Conservation (phyloP, 2,329 filamentous ascomycete species). For the Paecilomyces niveus region DNA sequence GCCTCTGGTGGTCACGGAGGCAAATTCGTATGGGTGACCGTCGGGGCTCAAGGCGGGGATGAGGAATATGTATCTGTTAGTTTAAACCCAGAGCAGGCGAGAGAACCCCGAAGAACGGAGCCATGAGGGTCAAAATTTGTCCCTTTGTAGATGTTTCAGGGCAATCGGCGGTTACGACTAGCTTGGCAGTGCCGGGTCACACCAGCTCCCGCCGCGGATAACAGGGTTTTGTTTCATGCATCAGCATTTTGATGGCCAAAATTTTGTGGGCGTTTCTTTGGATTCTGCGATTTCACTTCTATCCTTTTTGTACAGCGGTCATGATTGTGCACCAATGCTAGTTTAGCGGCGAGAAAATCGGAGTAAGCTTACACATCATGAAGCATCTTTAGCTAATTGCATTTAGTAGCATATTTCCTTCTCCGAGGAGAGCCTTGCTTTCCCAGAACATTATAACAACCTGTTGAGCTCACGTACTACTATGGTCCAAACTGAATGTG, state of each 20-base stretch:
- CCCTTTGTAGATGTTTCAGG: background rate
- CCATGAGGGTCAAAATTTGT: background rate
- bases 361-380: background rate
- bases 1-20: constrained; percentile 38
- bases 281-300: background rate
- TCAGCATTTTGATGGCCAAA: background rate
- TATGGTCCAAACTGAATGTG: too few relatives aligned
- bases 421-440: background rate
- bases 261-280: background rate
- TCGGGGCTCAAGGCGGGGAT: constrained; percentile 42
- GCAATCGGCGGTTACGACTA: background rate
- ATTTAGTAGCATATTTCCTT: too few relatives aligned
- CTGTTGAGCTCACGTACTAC: too few relatives aligned
- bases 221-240: background rate
- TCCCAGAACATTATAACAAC: too few relatives aligned
- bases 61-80: constrained; percentile 34
- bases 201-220: background rate
- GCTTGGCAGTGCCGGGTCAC: background rate
- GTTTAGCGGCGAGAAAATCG: background rate
- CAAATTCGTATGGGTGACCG: constrained; percentile 47
- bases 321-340: background rate
- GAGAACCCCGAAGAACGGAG: background rate
- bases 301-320: background rate
- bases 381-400: background rate
- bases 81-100: constrained; percentile 15